Conservation (phyloP, 225 moss, liverwort and hornwort genomes). For the Physcomitrium patens region DNA sequence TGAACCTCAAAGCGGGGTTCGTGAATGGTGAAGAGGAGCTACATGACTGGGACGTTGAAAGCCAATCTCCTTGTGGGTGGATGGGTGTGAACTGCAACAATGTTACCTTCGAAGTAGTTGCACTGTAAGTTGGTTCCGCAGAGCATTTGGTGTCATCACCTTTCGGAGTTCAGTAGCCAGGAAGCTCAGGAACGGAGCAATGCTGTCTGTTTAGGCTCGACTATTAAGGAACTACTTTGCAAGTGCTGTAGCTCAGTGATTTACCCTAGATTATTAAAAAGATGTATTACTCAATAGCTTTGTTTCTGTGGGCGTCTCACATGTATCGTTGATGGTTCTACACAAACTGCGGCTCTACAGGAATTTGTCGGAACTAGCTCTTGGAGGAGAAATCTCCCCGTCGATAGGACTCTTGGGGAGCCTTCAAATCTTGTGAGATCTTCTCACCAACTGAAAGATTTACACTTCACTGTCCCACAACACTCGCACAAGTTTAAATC, state of each 20-base stretch:
- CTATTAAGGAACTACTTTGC: not conserved
- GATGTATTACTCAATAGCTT: not conserved
- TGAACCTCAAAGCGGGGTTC: slow-evolving; percentile 49
- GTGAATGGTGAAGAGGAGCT: slow-evolving; percentile 45
- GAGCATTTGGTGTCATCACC: not conserved
- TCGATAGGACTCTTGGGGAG: slow-evolving; percentile 51
- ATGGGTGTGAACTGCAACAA: slow-evolving; percentile 57
- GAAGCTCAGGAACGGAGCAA: no score
- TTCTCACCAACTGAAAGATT: slow-evolving; percentile 4
- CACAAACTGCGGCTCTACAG: slow-evolving; percentile 20
- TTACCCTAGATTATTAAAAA: not conserved
- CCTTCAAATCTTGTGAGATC: slow-evolving; percentile 52
- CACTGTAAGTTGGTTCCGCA: slow-evolving; percentile 41
- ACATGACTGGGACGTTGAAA: slow-evolving; percentile 49
- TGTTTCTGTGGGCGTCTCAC: not conserved
- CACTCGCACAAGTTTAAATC: not conserved
- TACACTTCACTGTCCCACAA: not conserved
- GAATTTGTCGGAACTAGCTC: slow-evolving; percentile 44
- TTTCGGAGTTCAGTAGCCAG: slow-evolving; percentile 12
- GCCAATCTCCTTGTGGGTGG: slow-evolving; percentile 62
- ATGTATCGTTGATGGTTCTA: not conserved
- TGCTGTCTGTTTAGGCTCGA: no score
- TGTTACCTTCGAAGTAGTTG: slow-evolving; percentile 53
- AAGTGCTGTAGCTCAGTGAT: not conserved
- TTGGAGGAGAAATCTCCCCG: slow-evolving; percentile 59